Percentiles rank a stretch among this genome's conserved stretches.
Conservation (phyloP, 2,329 filamentous ascomycete species). For the Aspergillus proliferans region DNA sequence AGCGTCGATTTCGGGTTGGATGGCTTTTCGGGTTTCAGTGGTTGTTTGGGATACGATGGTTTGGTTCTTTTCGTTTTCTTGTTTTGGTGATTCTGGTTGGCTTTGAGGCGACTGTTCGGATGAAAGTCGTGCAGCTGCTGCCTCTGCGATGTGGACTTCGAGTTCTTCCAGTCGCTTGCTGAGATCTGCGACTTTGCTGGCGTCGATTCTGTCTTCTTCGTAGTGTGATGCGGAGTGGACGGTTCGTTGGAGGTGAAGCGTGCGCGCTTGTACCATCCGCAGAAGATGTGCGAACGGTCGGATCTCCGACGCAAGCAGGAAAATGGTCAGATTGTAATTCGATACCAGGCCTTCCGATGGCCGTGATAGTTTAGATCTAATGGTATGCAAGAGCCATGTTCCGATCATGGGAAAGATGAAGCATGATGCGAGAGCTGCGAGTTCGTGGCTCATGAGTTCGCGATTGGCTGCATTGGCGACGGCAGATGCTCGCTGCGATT, state of each 20-base stretch:
- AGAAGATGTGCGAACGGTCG: constrained; percentile 76
- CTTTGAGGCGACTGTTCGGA: constrained; percentile 4
- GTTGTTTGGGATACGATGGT: constrained; percentile 36
- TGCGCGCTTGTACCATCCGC: constrained; percentile 70
- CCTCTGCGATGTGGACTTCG: constrained; percentile 52
- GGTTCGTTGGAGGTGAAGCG: constrained; percentile 71
- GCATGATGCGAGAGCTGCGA: constrained; percentile 67
- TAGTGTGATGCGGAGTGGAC: constrained; percentile 42
- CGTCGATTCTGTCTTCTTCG: constrained; percentile 18
- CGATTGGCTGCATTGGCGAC: constrained; percentile 39
- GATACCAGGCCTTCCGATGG: constrained; percentile 83
- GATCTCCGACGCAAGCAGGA: constrained; percentile 79
- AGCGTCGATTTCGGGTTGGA: constrained; percentile 80
- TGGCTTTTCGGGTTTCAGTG: constrained; percentile 55
- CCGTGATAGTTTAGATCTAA: constrained; percentile 72
- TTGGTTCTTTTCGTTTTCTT: constrained; percentile 35
- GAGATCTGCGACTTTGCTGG: constrained; percentile 49
- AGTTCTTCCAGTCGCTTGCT: constrained; percentile 62
- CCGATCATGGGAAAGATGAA: constrained; percentile 71
- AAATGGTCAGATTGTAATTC: constrained; percentile 88
- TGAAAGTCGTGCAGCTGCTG: constrained; percentile 19
- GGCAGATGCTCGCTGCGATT: constrained; percentile 7
- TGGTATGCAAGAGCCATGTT: constrained; percentile 76
- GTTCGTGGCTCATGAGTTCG: constrained; percentile 69
- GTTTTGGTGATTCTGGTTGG: constrained; percentile 18